Conservation (phyloP, 371 early-diverging fungal species). For the Syncephalastrum sp. region DNA sequence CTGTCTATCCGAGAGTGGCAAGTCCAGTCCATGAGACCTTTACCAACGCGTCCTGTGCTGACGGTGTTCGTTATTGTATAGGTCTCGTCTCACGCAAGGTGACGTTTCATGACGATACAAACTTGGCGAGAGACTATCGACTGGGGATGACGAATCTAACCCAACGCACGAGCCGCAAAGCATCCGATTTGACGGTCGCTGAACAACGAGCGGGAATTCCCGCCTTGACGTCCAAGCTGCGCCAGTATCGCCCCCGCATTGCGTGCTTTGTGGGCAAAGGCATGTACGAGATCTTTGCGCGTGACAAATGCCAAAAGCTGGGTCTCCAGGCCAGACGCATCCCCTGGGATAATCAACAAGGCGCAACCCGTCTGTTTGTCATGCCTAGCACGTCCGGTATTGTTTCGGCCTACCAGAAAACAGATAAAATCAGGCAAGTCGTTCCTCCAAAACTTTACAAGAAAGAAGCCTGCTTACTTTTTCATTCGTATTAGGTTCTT, state of each 20-base stretch:
- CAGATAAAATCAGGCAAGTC: slow-evolving; percentile 54
- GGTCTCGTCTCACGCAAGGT: slow-evolving; percentile 35
- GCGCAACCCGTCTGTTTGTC: slow-evolving; percentile 57
- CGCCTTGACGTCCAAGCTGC: slow-evolving; percentile 60
- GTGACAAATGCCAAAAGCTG: slow-evolving; percentile 28
- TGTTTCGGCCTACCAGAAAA: slow-evolving; percentile 58
- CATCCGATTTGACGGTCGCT: slow-evolving; percentile 51
- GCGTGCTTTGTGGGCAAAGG: slow-evolving; percentile 78
- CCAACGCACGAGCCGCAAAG: slow-evolving; percentile 54
- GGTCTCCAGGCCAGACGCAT: slow-evolving; percentile 37
- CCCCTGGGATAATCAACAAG: slow-evolving; percentile 25
- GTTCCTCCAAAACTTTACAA: neutral
- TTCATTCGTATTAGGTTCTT: slow-evolving; percentile 6
- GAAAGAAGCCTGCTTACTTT: neutral
- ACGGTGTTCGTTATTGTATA: slow-evolving; percentile 4
- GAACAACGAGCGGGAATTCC: slow-evolving; percentile 68
- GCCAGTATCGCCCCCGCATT: slow-evolving; percentile 55
- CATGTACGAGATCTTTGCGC: slow-evolving; percentile 63
- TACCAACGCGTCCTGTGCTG: neutral
- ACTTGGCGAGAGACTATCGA: slow-evolving; percentile 45
- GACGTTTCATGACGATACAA: slow-evolving; percentile 52
- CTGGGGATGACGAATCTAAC: slow-evolving; percentile 74
- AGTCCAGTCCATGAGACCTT: neutral
- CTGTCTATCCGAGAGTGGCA: slow-evolving; percentile 63
- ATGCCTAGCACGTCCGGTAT: slow-evolving; percentile 78